phyloP scores from a whole-genome alignment of 805 yeast species.

The Vanderwaltozyma verrucispora region DNA sequence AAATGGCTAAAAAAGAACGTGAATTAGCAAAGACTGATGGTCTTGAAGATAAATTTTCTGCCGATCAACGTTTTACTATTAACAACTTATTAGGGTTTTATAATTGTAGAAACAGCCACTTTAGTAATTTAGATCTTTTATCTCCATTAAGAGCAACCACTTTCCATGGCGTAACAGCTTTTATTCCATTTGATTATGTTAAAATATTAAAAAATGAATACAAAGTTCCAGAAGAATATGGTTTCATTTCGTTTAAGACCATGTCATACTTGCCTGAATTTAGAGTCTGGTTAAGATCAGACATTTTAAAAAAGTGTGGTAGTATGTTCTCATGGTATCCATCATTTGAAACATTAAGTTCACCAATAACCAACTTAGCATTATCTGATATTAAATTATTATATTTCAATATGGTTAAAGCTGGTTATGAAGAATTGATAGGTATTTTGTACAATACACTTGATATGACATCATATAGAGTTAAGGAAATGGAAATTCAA shows the following conservation, averaged over 20 bases:
- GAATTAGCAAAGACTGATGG: constrained; percentile 6
- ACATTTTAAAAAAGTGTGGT: constrained; percentile 12
- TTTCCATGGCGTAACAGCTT: constrained; percentile 52
- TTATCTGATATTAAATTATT: constrained; percentile 13
- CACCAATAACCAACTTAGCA: constrained; percentile 7
- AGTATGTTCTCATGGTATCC: constrained; percentile 12
- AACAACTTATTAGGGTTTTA: constrained; percentile 30
- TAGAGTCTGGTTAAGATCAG: constrained; percentile 41
- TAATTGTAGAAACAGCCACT: constrained; percentile 55
- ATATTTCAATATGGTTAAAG: constrained; percentile 13
- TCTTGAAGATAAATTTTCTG: constrained; percentile 15
- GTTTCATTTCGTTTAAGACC: constrained; percentile 28
- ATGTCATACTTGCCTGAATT: constrained; percentile 42
- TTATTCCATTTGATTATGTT: constrained; percentile 41
- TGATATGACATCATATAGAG: constrained; percentile 16
- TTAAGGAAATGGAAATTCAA: constrained; percentile 22
- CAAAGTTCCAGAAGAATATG: constrained; percentile 27
- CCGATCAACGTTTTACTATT: constrained; percentile 29
- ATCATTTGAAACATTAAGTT: constrained; percentile 2
- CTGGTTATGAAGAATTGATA: constrained; percentile 10
- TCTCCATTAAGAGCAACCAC: constrained; percentile 43
- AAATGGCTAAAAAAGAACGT: constrained; percentile 9
- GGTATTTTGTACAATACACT: constrained; percentile 12
- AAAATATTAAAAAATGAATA: constrained; percentile 42
- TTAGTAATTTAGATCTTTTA: constrained; percentile 36